These are phyloP conservation scores for Lentinula sp. DNA, from an alignment of 768 basidiomycete species.

Conservation along the genomic window DNA sequence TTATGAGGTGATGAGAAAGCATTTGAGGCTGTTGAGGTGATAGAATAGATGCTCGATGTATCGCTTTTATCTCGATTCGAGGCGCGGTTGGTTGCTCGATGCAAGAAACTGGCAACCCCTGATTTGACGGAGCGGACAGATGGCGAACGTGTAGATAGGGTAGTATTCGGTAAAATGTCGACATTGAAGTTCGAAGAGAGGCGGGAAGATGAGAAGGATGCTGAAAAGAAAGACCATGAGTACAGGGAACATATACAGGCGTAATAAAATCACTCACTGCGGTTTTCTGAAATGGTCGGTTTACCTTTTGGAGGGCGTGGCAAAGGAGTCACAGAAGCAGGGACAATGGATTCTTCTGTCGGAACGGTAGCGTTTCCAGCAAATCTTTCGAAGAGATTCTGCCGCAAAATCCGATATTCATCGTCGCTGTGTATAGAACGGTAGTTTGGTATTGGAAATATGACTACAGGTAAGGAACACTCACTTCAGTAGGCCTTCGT, in stretches of 20 bases:
- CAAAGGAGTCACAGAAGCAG: conserved; percentile 30
- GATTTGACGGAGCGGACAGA: conserved; percentile 47
- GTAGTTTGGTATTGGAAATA: neutral
- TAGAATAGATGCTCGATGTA: conserved; percentile 35
- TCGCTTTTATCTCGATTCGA: conserved; percentile 31
- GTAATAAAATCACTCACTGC: conserved; percentile 22
- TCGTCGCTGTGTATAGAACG: conserved; percentile 54
- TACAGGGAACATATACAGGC: neutral
- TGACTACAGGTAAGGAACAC: conserved; percentile 15
- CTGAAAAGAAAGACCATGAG: neutral
- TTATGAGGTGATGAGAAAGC: conserved; percentile 16
- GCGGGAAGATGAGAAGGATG: conserved; percentile 6
- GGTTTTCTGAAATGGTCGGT: conserved; percentile 20
- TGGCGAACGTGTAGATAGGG: conserved; percentile 13
- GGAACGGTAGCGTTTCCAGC: conserved; percentile 53
- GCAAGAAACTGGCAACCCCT: conserved; percentile 44
- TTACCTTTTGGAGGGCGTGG: conserved; percentile 22
- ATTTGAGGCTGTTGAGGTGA: conserved; percentile 29
- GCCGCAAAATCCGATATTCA: conserved; percentile 78
- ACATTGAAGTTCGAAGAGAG: conserved; percentile 23
- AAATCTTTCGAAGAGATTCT: conserved; percentile 80
- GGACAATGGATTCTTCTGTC: conserved; percentile 57
- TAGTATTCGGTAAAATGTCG: conserved; percentile 36
- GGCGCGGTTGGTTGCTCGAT: conserved; percentile 27
- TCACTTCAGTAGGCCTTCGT: conserved; percentile 73